Conservation (phyloP, 768 basidiomycete species). For the Mycena crocata region DNA sequence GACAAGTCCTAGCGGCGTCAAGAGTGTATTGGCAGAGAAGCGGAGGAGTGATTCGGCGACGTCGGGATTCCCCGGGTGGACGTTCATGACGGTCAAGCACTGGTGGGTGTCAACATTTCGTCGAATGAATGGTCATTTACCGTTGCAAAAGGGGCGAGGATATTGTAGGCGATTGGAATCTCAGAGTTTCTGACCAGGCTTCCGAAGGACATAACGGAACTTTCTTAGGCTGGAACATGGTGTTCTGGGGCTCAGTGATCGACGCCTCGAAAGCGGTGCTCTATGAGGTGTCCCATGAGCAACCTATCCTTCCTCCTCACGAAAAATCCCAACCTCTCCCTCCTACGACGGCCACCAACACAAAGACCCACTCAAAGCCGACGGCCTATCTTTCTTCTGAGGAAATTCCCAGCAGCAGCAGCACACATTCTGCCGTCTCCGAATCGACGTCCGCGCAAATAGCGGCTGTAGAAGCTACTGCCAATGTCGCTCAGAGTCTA, state of each 20-base stretch:
- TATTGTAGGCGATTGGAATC: slow-evolving; percentile 90
- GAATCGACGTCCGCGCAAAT: slow-evolving; percentile 9
- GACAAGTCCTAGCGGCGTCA: slow-evolving; percentile 85
- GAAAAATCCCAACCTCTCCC: slow-evolving; percentile 51
- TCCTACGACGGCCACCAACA: slow-evolving; percentile 52
- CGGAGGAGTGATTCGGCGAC: slow-evolving; percentile 72
- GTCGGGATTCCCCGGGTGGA: slow-evolving; percentile 92
- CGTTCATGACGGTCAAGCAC: slow-evolving; percentile 98
- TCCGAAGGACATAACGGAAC: slow-evolving; percentile 65
- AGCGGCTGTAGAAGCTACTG: slow-evolving; percentile 1
- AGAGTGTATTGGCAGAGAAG: slow-evolving; percentile 82
- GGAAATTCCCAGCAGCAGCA: slow-evolving; percentile 84
- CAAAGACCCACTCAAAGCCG: slow-evolving; percentile 82
- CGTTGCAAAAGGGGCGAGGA: slow-evolving; percentile 82
- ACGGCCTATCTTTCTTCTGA: slow-evolving; percentile 84
- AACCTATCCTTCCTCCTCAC: slow-evolving; percentile 61
- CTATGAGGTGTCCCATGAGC: slow-evolving; percentile 68
- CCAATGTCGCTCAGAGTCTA: neutral
- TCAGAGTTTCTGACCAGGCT: slow-evolving; percentile 84
- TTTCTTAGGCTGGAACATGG: slow-evolving; percentile 95
- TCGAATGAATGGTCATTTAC: slow-evolving; percentile 6
- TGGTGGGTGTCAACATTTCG: slow-evolving; percentile 70
- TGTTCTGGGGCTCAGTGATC: slow-evolving; percentile 89
- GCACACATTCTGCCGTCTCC: slow-evolving; percentile 66
- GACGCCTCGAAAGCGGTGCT: slow-evolving; percentile 74